Evolutionary conservation across 192 early-diverging fungal species (phyloP).

Genomic region (Geranomyces variabilis): DNA sequence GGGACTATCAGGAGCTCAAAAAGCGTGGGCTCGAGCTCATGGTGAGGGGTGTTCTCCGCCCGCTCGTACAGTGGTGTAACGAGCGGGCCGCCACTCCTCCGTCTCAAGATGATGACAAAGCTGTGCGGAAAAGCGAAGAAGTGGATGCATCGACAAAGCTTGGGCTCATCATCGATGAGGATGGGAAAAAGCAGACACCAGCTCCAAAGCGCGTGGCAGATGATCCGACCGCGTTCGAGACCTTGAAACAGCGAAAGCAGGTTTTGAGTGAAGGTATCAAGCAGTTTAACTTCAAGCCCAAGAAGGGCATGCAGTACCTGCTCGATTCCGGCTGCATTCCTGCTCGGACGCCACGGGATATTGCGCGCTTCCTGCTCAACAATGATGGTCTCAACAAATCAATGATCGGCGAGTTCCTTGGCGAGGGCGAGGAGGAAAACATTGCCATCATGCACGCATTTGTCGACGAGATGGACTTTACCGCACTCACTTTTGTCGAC

Average conservation of each 20-base stretch:
- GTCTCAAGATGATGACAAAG: constrained; percentile 20
- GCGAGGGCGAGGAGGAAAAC: constrained; percentile 90
- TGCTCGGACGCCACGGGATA: constrained; percentile 66
- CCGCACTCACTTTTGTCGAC: constrained; percentile 70
- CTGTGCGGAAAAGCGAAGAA: constrained; percentile 35
- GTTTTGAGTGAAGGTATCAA: constrained; percentile 75
- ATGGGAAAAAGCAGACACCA: constrained; percentile 20
- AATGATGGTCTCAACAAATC: constrained; percentile 86
- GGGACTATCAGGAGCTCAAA: constrained; percentile 56
- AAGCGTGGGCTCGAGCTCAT: constrained; percentile 57
- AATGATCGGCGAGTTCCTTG: constrained; percentile 90
- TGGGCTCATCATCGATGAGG: constrained; percentile 47
- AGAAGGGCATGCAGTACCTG: constrained; percentile 82
- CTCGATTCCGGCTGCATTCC: constrained; percentile 68
- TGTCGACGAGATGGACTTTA: constrained; percentile 88
- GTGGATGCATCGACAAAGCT: constrained; percentile 24
- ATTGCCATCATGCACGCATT: constrained; percentile 97
- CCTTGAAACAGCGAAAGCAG: constrained; percentile 84
- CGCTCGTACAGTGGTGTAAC: constrained; percentile 52
- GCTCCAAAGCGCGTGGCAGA: constrained; percentile 50
- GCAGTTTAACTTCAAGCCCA: constrained; percentile 86
- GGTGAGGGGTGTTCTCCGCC: constrained; percentile 53
- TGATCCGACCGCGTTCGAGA: constrained; percentile 85
- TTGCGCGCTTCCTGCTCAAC: constrained; percentile 74
- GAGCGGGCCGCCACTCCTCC: constrained; percentile 2